Evolutionary conservation across 2,329 filamentous ascomycete species (phyloP).

Genomic region (Leptographium procerum): DNA sequence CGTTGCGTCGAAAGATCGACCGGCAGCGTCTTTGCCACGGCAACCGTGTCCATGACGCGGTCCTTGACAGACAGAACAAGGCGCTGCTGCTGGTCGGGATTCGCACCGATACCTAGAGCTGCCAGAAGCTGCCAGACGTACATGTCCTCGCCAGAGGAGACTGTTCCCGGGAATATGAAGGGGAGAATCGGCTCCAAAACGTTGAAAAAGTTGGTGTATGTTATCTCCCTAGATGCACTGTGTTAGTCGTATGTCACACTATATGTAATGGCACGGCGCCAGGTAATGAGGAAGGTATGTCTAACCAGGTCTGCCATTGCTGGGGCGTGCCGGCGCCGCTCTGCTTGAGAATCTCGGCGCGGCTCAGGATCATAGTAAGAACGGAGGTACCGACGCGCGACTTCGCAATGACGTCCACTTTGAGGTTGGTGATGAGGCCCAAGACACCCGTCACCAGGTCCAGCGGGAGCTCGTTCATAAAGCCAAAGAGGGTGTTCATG

Average conservation of each 20-base stretch:
- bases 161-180: slow-evolving; percentile 81
- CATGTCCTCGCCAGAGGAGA: slow-evolving; percentile 82
- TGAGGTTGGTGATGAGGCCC: slow-evolving; percentile 72
- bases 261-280: slow-evolving; percentile 15
- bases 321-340: slow-evolving; percentile 57
- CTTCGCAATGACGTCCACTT: slow-evolving; percentile 72
- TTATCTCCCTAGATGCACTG: slow-evolving; percentile 46
- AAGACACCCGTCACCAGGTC: slow-evolving; percentile 85
- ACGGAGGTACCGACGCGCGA: slow-evolving; percentile 83
- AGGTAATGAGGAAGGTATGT: slow-evolving; percentile 7
- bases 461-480: slow-evolving; percentile 81
- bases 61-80: slow-evolving; percentile 95
- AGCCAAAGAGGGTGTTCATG: slow-evolving; percentile 80
- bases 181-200: slow-evolving; percentile 72
- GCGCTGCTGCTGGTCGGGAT: slow-evolving; percentile 87
- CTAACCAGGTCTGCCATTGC: slow-evolving; percentile 71
- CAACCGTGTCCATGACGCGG: slow-evolving; percentile 89
- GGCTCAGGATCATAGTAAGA: slow-evolving; percentile 86
- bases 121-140: slow-evolving; percentile 98
- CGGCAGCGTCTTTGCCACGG: slow-evolving; percentile 78
- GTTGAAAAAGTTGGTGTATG: slow-evolving; percentile 83
- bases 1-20: slow-evolving; percentile 74
- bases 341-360: slow-evolving; percentile 87
- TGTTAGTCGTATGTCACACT: slow-evolving; percentile 20
- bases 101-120: slow-evolving; percentile 86